phyloP scores from a whole-genome alignment of 2,329 filamentous ascomycete species.

The Aspergillus eucalypticola region DNA sequence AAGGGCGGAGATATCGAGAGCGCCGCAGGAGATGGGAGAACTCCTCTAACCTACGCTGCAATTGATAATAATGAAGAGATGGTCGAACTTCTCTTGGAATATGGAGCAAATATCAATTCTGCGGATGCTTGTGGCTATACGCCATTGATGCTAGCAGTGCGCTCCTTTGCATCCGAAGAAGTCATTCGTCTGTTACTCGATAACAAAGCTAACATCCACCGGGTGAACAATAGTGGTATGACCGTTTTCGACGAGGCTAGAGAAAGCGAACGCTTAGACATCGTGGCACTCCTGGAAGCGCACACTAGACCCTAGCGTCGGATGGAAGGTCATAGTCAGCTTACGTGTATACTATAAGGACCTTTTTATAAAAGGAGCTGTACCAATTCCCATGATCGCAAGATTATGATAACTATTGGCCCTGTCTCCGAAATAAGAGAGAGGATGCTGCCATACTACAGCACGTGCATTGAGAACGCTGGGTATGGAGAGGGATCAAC shows the following conservation, averaged over 20 bases:
- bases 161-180: neutral
- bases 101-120: conserved; percentile 22
- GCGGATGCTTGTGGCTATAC: conserved; percentile 10
- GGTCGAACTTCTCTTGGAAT: conserved; percentile 21
- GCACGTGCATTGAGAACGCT: neutral
- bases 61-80: conserved; percentile 1
- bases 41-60: conserved; percentile 4
- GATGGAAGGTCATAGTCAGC: neutral
- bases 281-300: conserved; percentile 9
- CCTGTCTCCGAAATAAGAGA: neutral
- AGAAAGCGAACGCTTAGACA: neutral
- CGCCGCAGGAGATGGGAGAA: conserved; percentile 3
- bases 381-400: too few relatives aligned
- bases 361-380: too few relatives aligned
- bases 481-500: neutral
- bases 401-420: neutral
- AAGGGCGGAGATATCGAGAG: conserved; percentile 10
- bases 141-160: conserved; percentile 12
- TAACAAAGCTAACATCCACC: neutral
- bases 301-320: neutral
- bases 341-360: too few relatives aligned
- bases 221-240: neutral
- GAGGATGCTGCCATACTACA: neutral
- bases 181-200: conserved; percentile 10
- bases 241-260: conserved; percentile 15